These are phyloP conservation scores for Crithidia brevicula DNA, from an alignment of 208 protist species.

Conservation along the genomic window DNA sequence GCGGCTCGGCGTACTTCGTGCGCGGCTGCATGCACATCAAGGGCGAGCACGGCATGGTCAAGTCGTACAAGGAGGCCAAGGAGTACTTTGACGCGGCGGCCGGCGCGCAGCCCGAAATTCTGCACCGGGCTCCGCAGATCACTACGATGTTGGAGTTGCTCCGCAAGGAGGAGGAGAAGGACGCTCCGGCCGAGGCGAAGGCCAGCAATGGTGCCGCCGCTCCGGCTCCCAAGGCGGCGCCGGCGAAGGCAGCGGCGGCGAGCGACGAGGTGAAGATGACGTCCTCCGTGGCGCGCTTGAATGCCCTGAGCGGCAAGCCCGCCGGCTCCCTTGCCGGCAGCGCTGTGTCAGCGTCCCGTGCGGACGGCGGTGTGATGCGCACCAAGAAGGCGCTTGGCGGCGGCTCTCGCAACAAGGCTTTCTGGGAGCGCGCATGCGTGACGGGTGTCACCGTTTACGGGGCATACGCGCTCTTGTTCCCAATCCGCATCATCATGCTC, in stretches of 20 bases:
- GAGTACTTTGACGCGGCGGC: conserved; percentile 70
- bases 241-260: conserved; percentile 6
- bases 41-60: conserved; percentile 77
- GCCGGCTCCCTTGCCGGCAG: conserved; percentile 9
- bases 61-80: conserved; percentile 78
- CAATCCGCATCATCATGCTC: conserved; percentile 74
- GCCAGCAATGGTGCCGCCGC: conserved; percentile 1
- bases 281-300: conserved; percentile 60
- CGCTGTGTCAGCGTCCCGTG: conserved; percentile 10
- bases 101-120: conserved; percentile 66
- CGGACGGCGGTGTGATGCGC: conserved; percentile 30
- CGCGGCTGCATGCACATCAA: conserved; percentile 85
- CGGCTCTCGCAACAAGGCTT: conserved; percentile 48
- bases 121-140: conserved; percentile 68
- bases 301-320: conserved; percentile 41
- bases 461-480: conserved; percentile 80
- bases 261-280: conserved; percentile 47
- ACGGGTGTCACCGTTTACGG: conserved; percentile 58
- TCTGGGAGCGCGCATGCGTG: conserved; percentile 81
- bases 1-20: conserved; percentile 88
- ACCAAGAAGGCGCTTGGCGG: conserved; percentile 35
- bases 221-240: not conserved
- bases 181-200: not conserved
- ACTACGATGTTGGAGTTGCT: conserved; percentile 68
- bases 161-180: conserved; percentile 56